These are phyloP conservation scores for Pseudomonodictys pantanalensis DNA, from an alignment of 495 filamentous ascomycete genomes.

Conservation along the genomic window DNA sequence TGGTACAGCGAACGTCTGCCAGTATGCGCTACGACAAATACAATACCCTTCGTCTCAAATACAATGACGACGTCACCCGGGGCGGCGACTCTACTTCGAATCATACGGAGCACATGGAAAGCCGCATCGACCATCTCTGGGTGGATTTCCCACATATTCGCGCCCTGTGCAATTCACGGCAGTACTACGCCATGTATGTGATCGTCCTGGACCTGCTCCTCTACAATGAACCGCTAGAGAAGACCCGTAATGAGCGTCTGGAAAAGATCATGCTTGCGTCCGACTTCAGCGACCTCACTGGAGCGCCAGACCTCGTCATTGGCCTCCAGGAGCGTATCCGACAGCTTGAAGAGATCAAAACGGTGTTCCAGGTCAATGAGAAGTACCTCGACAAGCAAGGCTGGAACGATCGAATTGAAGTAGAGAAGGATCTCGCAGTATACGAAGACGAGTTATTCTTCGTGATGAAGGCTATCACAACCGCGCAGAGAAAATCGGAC, in stretches of 20 bases:
- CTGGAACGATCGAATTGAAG: constrained; percentile 80
- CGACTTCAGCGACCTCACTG: constrained; percentile 94
- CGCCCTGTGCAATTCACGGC: constrained; percentile 89
- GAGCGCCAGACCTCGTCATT: constrained; percentile 89
- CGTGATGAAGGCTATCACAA: constrained; percentile 99
- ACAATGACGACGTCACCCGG: constrained; percentile 90
- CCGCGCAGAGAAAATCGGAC: constrained; percentile 82
- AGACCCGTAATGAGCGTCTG: constrained; percentile 84
- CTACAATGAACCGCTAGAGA: constrained; percentile 93
- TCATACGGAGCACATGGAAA: constrained; percentile 61
- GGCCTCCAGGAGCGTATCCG: constrained; percentile 87
- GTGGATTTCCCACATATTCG: constrained; percentile 91
- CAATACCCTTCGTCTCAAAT: constrained; percentile 94
- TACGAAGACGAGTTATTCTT: constrained; percentile 99
- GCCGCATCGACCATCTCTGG: constrained; percentile 89
- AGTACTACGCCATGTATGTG: constrained; percentile 96
- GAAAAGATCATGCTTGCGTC: constrained; percentile 99
- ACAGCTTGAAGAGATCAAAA: constrained; percentile 95
- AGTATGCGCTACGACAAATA: constrained; percentile 95
- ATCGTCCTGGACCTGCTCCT: constrained; percentile 92
- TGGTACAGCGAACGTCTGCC: constrained; percentile 92
- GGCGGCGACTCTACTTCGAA: constrained; percentile 48
- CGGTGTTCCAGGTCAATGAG: constrained; percentile 88
- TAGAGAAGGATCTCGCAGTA: constrained; percentile 82
- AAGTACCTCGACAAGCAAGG: constrained; percentile 82